These are phyloP conservation scores for Penicillium angulare DNA, from an alignment of 495 filamentous ascomycete species.

Conservation along the genomic window DNA sequence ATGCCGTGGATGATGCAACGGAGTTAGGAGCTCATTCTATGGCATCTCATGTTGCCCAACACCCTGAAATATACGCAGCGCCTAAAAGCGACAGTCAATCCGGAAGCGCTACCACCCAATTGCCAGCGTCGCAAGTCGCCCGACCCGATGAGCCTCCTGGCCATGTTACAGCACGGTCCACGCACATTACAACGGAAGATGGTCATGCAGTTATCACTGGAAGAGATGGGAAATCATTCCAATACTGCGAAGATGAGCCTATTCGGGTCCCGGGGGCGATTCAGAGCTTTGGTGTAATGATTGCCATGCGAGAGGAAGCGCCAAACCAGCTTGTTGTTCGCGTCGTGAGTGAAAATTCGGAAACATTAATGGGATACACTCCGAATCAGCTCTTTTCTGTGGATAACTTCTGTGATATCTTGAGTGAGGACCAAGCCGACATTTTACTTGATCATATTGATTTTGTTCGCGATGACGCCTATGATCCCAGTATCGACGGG, in stretches of 20 bases:
- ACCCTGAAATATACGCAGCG: constrained; percentile 22
- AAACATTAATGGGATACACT: constrained; percentile 71
- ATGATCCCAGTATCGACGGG: constrained; percentile 67
- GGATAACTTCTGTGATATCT: constrained; percentile 73
- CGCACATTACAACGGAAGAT: constrained; percentile 72
- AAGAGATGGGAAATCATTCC: constrained; percentile 63
- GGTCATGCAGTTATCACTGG: constrained; percentile 88
- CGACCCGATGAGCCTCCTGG: constrained; percentile 30
- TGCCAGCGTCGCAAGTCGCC: background rate
- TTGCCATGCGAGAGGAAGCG: constrained; percentile 71
- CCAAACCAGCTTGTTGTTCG: constrained; percentile 69
- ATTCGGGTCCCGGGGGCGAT: constrained; percentile 92
- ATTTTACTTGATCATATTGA: constrained; percentile 83
- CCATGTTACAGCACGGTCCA: constrained; percentile 70
- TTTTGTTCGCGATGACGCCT: constrained; percentile 74
- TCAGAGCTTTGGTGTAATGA: constrained; percentile 76
- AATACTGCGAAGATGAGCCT: constrained; percentile 90
- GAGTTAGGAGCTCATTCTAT: constrained; percentile 23
- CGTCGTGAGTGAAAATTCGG: constrained; percentile 84
- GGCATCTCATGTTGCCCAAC: constrained; percentile 17
- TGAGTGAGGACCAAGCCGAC: constrained; percentile 79
- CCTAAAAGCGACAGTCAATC: constrained; percentile 9
- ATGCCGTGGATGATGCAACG: constrained; percentile 10
- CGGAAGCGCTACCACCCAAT: background rate
- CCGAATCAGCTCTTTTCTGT: constrained; percentile 76